These are phyloP conservation scores for Fraxinus dipetala DNA, from an alignment of 305 asterid species.

Conservation along the genomic window DNA sequence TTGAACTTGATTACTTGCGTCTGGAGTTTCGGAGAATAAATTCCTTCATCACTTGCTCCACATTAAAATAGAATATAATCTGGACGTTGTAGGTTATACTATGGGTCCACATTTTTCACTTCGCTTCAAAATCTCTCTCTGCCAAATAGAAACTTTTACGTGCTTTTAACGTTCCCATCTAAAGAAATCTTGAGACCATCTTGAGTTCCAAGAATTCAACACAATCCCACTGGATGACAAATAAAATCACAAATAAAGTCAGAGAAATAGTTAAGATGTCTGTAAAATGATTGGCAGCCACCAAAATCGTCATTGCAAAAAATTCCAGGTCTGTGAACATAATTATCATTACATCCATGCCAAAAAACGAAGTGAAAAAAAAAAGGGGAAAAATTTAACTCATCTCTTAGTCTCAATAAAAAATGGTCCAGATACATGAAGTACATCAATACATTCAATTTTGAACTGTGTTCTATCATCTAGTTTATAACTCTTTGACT, in stretches of 20 bases:
- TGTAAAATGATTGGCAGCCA: background rate
- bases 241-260: background rate
- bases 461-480: background rate
- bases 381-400: background rate
- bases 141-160: background rate
- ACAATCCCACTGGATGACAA: background rate
- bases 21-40: background rate
- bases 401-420: background rate
- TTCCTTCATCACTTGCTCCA: background rate
- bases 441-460: background rate
- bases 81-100: background rate
- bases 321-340: background rate
- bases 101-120: background rate
- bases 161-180: background rate
- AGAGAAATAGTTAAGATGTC: background rate
- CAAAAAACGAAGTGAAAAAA: background rate
- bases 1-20: slow-evolving; percentile 1
- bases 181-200: background rate
- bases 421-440: background rate
- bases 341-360: background rate
- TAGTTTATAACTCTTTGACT: background rate
- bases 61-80: background rate
- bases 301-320: background rate
- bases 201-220: background rate
- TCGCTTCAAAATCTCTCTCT: background rate